Evolutionary conservation across 306 rosid genomes (phyloP).

Genomic region (Sesbania bispinosa): DNA sequence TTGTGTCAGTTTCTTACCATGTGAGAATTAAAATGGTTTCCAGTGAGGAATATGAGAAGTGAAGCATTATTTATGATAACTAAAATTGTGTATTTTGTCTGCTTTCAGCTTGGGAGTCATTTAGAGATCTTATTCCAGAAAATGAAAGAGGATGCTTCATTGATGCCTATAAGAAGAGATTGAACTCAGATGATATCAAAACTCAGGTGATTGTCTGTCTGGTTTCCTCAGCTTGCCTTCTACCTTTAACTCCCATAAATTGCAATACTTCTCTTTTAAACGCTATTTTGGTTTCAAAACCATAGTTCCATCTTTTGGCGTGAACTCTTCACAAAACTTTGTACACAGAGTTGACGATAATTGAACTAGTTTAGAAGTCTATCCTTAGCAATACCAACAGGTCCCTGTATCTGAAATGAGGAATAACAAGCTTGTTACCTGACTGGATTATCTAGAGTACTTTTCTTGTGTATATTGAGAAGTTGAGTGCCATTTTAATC

Average conservation of each 20-base stretch:
- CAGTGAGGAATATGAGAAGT: background rate
- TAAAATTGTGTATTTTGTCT: constrained; percentile 20
- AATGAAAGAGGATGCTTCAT: constrained; percentile 70
- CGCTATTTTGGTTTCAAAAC: constrained; percentile 11
- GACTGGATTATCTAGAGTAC: background rate
- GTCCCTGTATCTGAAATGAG: constrained; percentile 5
- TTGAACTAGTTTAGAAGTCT: constrained; percentile 11
- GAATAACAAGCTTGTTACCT: background rate
- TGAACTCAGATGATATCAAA: constrained; percentile 72
- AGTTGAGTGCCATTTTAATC: background rate
- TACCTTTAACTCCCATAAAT: background rate
- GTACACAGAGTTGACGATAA: background rate
- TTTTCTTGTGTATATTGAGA: constrained; percentile 4
- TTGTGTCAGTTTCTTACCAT: constrained; percentile 10
- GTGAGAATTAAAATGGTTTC: background rate
- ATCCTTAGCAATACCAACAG: background rate
- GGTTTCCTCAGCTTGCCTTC: constrained; percentile 11
- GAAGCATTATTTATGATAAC: background rate
- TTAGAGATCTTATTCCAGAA: constrained; percentile 87
- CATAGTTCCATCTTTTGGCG: background rate
- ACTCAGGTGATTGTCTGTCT: constrained; percentile 76
- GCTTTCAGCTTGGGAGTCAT: constrained; percentile 83
- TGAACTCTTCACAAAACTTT: background rate
- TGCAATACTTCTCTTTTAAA: background rate
- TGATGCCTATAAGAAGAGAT: constrained; percentile 78